A percentile compares a stretch with the other conserved stretches of the same genome.
Conservation (phyloP, 345 rosid species). For the Physaria fendleri region DNA sequence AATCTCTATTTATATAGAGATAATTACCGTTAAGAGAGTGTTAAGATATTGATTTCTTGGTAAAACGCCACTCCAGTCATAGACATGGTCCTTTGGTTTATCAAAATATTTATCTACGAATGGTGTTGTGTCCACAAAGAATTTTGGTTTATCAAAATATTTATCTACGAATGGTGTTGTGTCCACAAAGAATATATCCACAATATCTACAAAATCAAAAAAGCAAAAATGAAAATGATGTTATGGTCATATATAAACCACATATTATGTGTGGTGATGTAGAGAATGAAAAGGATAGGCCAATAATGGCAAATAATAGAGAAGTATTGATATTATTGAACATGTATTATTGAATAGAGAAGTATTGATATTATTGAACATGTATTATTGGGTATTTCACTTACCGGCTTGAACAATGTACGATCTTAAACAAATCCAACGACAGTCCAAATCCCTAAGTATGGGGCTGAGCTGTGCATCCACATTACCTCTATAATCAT, state of each 20-base stretch:
- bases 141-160: constrained; percentile 43
- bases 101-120: constrained; percentile 51
- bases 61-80: constrained; percentile 56
- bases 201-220: constrained; percentile 41
- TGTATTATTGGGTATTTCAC: not conserved
- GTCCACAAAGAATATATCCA: constrained; percentile 56
- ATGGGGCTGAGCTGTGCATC: constrained; percentile 44
- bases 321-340: too few species aligned
- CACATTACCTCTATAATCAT: constrained; percentile 55
- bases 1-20: too few species aligned
- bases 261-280: too few species aligned
- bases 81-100: constrained; percentile 37
- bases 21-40: constrained; percentile 33
- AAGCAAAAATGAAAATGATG: too few species aligned
- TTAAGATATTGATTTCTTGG: constrained; percentile 46
- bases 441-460: constrained; percentile 33
- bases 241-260: too few species aligned
- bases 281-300: too few species aligned
- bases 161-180: constrained; percentile 58
- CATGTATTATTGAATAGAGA: too few species aligned
- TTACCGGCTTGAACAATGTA: constrained; percentile 44
- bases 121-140: constrained; percentile 68
- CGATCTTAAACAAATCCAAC: constrained; percentile 54
- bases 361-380: too few species aligned
- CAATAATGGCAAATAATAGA: too few species aligned